Base-by-base conservation (phyloP, 1,284 basidiomycete species). In the Cystobasidium pallidum region DNA sequence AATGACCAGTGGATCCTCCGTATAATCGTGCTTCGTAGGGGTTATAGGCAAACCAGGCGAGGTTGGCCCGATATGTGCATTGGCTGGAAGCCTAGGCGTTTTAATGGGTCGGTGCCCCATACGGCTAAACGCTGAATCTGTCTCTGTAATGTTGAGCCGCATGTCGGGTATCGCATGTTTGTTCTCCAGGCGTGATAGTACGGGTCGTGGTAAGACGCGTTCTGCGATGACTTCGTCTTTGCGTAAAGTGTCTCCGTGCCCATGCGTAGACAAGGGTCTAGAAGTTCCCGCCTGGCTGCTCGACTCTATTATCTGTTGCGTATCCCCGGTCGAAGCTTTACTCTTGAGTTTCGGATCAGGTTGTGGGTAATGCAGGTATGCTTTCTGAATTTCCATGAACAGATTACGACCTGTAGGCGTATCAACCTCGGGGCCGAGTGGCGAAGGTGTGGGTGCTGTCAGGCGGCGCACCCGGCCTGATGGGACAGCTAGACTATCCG, bases 41-140 rank as follows among this genome's bases (percentile, higher is more conserved):
- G 30, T 13, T 2, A 21, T 3, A 2, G 54, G 54, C n/a, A 36
- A 1, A 19, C 30, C 13, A 43, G 39, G 39, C 8, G 36, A 11
- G 2, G 3, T 3, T 6, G 58, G 36, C 7, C 4, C 19, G n/a
- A 67, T 24, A 30, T 67, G 45, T 34, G 36, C n/a, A 28, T 47
- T n/a, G 28, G 52, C 11, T 26, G 67, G 67, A 21, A 32, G 7
- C 26, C 47, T 19, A 13, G 67, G 67, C 30, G 58, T n/a, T 13
- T 49, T 41, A 7, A 62, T 47, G 15, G 67, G 67, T 17, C 24
- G 58, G 45, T 70, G 62, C n/a, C 67, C 67, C 17, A 62, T 11
- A 24, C 57, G 24, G 28, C 6, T 36, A 52, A 61, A 70, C 21
- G 54, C 47, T 11, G 41, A 47, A 34, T n/a, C 17, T 30, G 51